Conservation (phyloP, 768 basidiomycete genomes). For the Symmetrospora coprosmae region DNA sequence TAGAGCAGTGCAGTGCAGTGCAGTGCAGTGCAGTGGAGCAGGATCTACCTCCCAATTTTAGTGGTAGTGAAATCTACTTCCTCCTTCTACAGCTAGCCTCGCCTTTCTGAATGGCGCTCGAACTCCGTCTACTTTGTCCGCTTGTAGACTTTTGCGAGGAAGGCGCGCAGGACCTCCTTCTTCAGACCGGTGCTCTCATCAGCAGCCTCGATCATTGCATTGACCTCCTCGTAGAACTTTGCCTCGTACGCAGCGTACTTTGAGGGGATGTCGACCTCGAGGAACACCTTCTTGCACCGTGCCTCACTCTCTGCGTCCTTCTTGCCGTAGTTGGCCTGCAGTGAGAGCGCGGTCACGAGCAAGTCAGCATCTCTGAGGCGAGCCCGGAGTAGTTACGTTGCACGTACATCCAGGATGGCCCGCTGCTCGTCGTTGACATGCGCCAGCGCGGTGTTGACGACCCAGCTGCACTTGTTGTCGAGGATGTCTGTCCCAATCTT, state of each 20-base stretch:
- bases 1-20: too few relatives aligned
- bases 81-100: too few relatives aligned
- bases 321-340: slow-evolving; percentile 53
- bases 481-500: slow-evolving; percentile 97
- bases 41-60: too few relatives aligned
- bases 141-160: slow-evolving; percentile 64
- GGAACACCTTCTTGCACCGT: slow-evolving; percentile 54
- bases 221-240: slow-evolving; percentile 52
- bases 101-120: too few relatives aligned
- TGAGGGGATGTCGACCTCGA: slow-evolving; percentile 48
- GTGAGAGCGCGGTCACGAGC: not conserved
- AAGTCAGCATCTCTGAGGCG: not conserved
- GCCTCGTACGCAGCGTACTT: slow-evolving; percentile 70
- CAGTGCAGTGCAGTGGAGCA: too few relatives aligned
- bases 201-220: slow-evolving; percentile 48
- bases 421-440: slow-evolving; percentile 40
- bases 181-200: slow-evolving; percentile 42
- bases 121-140: slow-evolving; percentile 26
- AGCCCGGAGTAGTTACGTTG: not conserved
- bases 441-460: slow-evolving; percentile 68
- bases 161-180: slow-evolving; percentile 62
- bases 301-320: slow-evolving; percentile 49
- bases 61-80: too few relatives aligned
- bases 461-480: slow-evolving; percentile 98
- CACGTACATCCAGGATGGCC: slow-evolving; percentile 41